Percentiles rank a stretch among this genome's conserved stretches.
These are phyloP conservation scores for Aegilops longissima DNA, from an alignment of 176 grass and related monocot species.

Conservation along the genomic window DNA sequence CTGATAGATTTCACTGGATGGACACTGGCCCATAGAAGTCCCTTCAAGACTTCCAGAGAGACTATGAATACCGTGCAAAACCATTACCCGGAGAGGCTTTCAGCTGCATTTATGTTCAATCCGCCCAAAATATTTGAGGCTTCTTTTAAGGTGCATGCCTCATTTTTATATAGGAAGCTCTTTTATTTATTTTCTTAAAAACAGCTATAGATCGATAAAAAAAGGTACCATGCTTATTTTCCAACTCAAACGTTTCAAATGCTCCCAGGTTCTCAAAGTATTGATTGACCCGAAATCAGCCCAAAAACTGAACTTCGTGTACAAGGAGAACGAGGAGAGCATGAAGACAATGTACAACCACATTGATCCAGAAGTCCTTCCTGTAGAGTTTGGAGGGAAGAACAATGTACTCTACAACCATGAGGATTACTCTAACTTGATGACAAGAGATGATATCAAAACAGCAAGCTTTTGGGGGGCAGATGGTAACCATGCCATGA, in stretches of 20 bases:
- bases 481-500: neutral
- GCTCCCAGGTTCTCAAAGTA: constrained; percentile 53
- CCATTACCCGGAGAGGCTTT: constrained; percentile 88
- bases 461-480: constrained; percentile 50
- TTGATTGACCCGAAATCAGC: constrained; percentile 67
- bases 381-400: constrained; percentile 74
- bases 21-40: constrained; percentile 61
- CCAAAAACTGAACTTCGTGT: constrained; percentile 66
- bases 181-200: neutral
- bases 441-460: constrained; percentile 65
- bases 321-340: constrained; percentile 72
- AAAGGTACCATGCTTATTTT: neutral
- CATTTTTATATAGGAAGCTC: neutral
- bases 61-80: constrained; percentile 61
- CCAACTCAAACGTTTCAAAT: neutral
- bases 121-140: constrained; percentile 83
- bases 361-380: constrained; percentile 66
- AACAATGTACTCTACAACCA: constrained; percentile 54
- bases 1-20: constrained; percentile 93
- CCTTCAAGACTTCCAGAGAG: constrained; percentile 77
- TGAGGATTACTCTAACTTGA: constrained; percentile 79
- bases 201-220: neutral
- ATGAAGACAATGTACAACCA: constrained; percentile 48
- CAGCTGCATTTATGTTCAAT: constrained; percentile 66
- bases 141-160: constrained; percentile 65